These are phyloP conservation scores for Luzula sylvatica DNA, from an alignment of 176 grass and related monocot species.

Conservation along the genomic window DNA sequence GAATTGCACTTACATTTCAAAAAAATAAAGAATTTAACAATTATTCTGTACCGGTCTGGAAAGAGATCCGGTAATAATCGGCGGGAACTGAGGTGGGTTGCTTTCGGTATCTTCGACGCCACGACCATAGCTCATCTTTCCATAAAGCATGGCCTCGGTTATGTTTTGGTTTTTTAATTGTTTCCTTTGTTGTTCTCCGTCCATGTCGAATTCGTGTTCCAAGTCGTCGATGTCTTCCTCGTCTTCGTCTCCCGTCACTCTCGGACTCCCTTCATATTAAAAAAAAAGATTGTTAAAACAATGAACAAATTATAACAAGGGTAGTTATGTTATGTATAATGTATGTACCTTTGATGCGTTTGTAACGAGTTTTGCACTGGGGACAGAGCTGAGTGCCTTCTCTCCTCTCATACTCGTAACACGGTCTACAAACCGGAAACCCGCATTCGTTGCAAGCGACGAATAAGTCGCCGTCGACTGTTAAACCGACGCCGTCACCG, in stretches of 20 bases:
- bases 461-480: conserved; percentile 80
- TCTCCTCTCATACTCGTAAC: conserved; percentile 96
- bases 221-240: conserved; percentile 92
- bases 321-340: no score
- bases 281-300: background rate
- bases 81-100: conserved; percentile 54
- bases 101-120: conserved; percentile 50
- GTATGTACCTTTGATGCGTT: conserved; percentile 94
- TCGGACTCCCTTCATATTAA: conserved; percentile 48
- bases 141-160: conserved; percentile 89
- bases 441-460: conserved; percentile 98
- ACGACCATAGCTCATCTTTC: conserved; percentile 87
- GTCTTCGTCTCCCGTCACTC: conserved; percentile 72
- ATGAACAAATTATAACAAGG: background rate
- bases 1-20: no score
- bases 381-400: conserved; percentile 96
- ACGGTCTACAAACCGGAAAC: conserved; percentile 89
- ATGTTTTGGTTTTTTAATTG: conserved; percentile 45
- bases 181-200: conserved; percentile 41
- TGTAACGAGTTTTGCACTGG: conserved; percentile 99
- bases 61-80: conserved; percentile 72
- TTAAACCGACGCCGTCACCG: conserved; percentile 69
- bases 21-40: background rate
- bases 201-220: conserved; percentile 92
- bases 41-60: conserved; percentile 55